These are phyloP conservation scores for Boletus rubescentipes DNA, from an alignment of 768 basidiomycete species.

Conservation along the genomic window DNA sequence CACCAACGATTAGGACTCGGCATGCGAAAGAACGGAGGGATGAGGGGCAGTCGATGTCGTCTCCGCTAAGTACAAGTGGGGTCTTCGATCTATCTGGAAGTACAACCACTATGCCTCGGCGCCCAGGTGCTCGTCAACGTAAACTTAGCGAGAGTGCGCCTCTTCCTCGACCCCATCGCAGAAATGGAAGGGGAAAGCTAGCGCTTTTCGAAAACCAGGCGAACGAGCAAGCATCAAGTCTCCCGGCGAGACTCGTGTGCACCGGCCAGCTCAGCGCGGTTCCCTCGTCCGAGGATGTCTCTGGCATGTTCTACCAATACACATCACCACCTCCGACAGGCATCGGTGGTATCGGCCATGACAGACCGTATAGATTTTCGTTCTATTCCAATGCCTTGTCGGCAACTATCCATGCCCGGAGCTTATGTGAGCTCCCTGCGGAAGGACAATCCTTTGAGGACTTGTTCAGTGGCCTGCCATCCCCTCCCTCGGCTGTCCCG, in stretches of 20 bases:
- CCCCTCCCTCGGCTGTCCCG: not conserved
- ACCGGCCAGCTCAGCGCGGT: slow-evolving; percentile 37
- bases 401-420: slow-evolving; percentile 93
- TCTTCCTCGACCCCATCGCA: slow-evolving; percentile 57
- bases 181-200: slow-evolving; percentile 75
- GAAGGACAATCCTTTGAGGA: slow-evolving; percentile 94
- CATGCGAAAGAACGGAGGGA: slow-evolving; percentile 12
- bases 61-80: not conserved
- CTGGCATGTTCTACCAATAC: slow-evolving; percentile 18
- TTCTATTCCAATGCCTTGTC: slow-evolving; percentile 94
- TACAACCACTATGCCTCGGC: slow-evolving; percentile 9
- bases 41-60: slow-evolving; percentile 2
- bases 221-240: slow-evolving; percentile 48
- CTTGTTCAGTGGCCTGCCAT: slow-evolving; percentile 63
- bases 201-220: slow-evolving; percentile 78
- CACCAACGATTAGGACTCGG: slow-evolving; percentile 20
- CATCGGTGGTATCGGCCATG: slow-evolving; percentile 53
- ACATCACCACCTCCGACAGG: slow-evolving; percentile 6
- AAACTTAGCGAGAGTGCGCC: slow-evolving; percentile 85
- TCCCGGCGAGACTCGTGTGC: slow-evolving; percentile 38
- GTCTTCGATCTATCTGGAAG: slow-evolving; percentile 14
- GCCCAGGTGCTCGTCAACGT: slow-evolving; percentile 59
- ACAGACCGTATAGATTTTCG: slow-evolving; percentile 94
- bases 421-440: slow-evolving; percentile 88
- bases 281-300: slow-evolving; percentile 43